A percentile compares a stretch with the other conserved stretches of the same genome.
Evolutionary conservation across 441 rosid genomes (phyloP).

Genomic region (Euphorbia corollata): DNA sequence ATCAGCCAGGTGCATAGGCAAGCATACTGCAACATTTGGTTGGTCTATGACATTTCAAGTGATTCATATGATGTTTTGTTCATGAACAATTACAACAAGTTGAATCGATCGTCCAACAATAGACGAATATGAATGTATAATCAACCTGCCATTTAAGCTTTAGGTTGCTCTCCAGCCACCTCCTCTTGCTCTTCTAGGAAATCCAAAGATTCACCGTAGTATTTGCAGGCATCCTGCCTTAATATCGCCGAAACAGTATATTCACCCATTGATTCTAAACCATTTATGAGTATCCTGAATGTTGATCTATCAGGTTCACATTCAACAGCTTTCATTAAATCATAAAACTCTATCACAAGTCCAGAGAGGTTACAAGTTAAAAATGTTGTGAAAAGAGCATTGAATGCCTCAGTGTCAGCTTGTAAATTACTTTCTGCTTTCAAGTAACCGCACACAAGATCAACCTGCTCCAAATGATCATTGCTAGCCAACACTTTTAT

Average conservation of each 20-base stretch:
- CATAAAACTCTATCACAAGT: slow-evolving; percentile 50
- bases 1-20: background rate
- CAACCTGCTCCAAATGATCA: slow-evolving; percentile 40
- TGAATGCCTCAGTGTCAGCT: slow-evolving; percentile 48
- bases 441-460: slow-evolving; percentile 35
- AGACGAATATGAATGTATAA: background rate
- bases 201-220: slow-evolving; percentile 49
- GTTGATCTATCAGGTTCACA: slow-evolving; percentile 63
- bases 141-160: slow-evolving; percentile 3
- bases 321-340: slow-evolving; percentile 49
- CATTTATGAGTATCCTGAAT: slow-evolving; percentile 43
- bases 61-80: background rate
- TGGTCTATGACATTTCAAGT: background rate
- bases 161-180: slow-evolving; percentile 26
- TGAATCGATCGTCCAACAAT: background rate
- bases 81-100: background rate
- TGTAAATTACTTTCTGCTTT: slow-evolving; percentile 41
- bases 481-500: slow-evolving; percentile 37
- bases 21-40: background rate
- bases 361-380: slow-evolving; percentile 34
- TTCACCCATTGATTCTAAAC: slow-evolving; percentile 50
- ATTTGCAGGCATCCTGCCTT: slow-evolving; percentile 49
- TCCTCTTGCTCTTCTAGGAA: slow-evolving; percentile 35
- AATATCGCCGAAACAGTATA: slow-evolving; percentile 32
- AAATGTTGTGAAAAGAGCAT: slow-evolving; percentile 41